phyloP scores from a whole-genome alignment of 2,329 filamentous ascomycete genomes.

The Biscogniauxia marginata region DNA sequence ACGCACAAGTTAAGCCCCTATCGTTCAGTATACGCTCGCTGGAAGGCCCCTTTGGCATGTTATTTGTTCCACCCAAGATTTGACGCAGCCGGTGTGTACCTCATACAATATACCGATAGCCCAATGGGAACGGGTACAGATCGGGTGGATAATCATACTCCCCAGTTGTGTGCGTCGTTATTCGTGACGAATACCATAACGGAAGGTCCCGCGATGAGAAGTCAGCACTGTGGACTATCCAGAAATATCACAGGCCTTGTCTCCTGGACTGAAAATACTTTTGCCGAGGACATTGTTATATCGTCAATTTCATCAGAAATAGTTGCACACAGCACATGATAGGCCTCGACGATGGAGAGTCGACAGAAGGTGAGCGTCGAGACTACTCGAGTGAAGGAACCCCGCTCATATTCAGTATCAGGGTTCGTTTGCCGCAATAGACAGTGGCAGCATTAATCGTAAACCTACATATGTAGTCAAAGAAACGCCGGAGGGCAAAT shows the following conservation, averaged over 20 bases:
- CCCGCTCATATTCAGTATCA: conserved; percentile 7
- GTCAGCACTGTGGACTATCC: background rate
- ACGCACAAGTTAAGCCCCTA: background rate
- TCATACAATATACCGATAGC: background rate
- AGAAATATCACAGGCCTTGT: background rate
- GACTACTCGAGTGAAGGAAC: background rate
- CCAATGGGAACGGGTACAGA: background rate
- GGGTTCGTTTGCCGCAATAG: conserved; percentile 10
- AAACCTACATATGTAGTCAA: conserved; percentile 4
- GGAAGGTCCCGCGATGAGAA: background rate
- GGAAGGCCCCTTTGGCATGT: background rate
- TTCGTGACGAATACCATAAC: background rate
- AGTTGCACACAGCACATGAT: background rate
- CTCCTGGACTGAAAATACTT: background rate
- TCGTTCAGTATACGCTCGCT: background rate
- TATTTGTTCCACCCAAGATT: background rate
- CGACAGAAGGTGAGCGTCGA: conserved; percentile 14
- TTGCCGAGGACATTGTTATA: background rate
- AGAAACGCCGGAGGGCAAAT: conserved; percentile 7
- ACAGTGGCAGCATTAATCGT: conserved; percentile 10
- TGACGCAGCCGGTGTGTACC: background rate
- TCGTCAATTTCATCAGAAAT: background rate
- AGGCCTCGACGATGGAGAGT: background rate
- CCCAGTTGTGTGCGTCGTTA: background rate
- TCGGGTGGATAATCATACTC: background rate